Percentiles rank a stretch among this genome's conserved stretches.
Evolutionary conservation across 345 rosid species (phyloP).

Genomic region (Sisymbrium irio): DNA sequence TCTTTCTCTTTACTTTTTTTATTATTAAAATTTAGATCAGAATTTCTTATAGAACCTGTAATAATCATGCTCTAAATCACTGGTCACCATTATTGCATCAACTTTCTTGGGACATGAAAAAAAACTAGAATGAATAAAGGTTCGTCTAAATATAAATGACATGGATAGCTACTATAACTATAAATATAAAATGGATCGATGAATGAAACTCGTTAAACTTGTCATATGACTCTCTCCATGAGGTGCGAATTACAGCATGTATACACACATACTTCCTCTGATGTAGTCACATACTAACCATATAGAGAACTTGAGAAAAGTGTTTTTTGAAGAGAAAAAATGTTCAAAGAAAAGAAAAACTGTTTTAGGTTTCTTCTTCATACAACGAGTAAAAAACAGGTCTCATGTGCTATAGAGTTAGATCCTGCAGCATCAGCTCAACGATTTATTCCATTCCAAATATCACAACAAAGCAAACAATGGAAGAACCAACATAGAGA

Average conservation of each 20-base stretch:
- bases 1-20: too few relatives aligned
- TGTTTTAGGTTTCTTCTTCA: constrained; percentile 65
- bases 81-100: too few relatives aligned
- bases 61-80: too few relatives aligned
- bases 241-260: not conserved
- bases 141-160: too few relatives aligned
- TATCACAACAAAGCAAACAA: not conserved
- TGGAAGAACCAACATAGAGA: constrained; percentile 4
- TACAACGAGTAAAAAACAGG: constrained; percentile 87
- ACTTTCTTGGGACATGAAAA: too few relatives aligned
- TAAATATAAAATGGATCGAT: too few relatives aligned
- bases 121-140: too few relatives aligned
- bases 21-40: too few relatives aligned
- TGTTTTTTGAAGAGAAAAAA: too few relatives aligned
- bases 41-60: too few relatives aligned
- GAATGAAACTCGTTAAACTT: too few relatives aligned
- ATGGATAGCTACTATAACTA: too few relatives aligned
- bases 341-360: not conserved
- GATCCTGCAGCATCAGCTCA: constrained; percentile 38
- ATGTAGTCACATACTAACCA: not conserved
- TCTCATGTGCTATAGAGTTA: constrained; percentile 62
- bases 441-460: constrained; percentile 46
- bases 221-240: not conserved
- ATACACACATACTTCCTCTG: not conserved
- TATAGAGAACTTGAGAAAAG: not conserved